Conservation (phyloP, 495 filamentous ascomycete genomes). For the Penicillium crystallinum region DNA sequence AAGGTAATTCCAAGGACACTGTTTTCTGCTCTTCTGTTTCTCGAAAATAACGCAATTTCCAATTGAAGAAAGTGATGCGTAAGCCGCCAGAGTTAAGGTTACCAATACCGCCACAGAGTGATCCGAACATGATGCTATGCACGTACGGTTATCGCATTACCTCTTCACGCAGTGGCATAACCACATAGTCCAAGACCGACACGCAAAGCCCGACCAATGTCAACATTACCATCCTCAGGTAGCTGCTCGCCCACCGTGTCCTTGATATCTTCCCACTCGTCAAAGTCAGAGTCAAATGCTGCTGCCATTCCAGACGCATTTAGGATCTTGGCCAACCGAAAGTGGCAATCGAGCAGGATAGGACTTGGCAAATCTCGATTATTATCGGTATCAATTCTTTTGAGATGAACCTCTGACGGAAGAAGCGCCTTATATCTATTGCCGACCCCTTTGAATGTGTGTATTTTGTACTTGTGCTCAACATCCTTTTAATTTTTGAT, state of each 20-base stretch:
- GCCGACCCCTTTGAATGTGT: background rate
- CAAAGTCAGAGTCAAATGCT: background rate
- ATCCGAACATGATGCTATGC: too few species aligned
- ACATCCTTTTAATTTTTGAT: background rate
- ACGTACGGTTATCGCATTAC: too few species aligned
- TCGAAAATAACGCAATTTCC: too few species aligned
- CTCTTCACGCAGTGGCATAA: too few species aligned
- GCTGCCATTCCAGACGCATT: conserved; percentile 10
- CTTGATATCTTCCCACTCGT: background rate
- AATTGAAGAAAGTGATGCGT: too few species aligned
- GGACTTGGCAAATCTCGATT: background rate
- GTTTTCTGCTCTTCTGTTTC: too few species aligned
- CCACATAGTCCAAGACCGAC: background rate
- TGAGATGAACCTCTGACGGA: background rate
- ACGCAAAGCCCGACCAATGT: background rate
- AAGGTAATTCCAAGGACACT: too few species aligned
- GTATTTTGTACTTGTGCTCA: background rate
- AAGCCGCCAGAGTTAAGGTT: too few species aligned
- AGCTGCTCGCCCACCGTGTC: background rate
- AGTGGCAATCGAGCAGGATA: conserved; percentile 6
- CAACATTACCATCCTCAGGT: background rate
- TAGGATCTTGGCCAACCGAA: conserved; percentile 6
- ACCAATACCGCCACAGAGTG: too few species aligned
- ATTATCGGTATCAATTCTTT: background rate
- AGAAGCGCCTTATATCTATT: too few species aligned